Conservation (phyloP, 2,329 filamentous ascomycete species). For the Coniochaeta sp. region DNA sequence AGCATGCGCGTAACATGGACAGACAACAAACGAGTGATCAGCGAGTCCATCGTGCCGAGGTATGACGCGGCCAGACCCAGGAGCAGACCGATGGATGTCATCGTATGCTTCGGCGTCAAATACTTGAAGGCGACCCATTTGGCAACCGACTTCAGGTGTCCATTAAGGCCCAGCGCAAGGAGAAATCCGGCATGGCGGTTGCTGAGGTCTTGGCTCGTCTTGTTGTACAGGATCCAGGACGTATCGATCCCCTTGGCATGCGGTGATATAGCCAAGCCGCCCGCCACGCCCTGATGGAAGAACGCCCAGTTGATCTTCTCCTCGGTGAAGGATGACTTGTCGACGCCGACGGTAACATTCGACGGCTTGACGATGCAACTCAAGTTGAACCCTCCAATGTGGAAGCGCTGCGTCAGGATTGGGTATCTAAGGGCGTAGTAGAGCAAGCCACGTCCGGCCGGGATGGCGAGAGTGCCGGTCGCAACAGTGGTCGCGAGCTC, state of each 20-base stretch:
- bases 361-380: slow-evolving; percentile 87
- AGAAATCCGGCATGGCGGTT: slow-evolving; percentile 96
- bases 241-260: slow-evolving; percentile 92
- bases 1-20: slow-evolving; percentile 95
- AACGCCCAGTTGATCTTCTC: slow-evolving; percentile 98
- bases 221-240: slow-evolving; percentile 98
- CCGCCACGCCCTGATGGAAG: slow-evolving; percentile 94
- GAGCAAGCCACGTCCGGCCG: slow-evolving; percentile 78
- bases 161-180: slow-evolving; percentile 84
- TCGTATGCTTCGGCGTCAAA: slow-evolving; percentile 96
- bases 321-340: slow-evolving; percentile 80
- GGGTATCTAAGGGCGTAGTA: slow-evolving; percentile 84
- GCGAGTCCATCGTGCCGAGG: slow-evolving; percentile 92
- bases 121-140: slow-evolving; percentile 99
- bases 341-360: slow-evolving; percentile 88
- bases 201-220: slow-evolving; percentile 75
- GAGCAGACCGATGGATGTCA: slow-evolving; percentile 96
- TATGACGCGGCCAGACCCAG: slow-evolving; percentile 90
- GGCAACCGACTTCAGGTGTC: slow-evolving; percentile 85
- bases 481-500: slow-evolving; percentile 81
- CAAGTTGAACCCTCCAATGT: slow-evolving; percentile 83
- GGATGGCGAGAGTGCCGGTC: slow-evolving; percentile 79
- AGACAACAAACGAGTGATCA: slow-evolving; percentile 87
- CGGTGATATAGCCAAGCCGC: slow-evolving; percentile 82
- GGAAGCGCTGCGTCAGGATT: slow-evolving; percentile 85